phyloP scores from a whole-genome alignment of 495 filamentous ascomycete species.

The Trichoderma reesei region DNA sequence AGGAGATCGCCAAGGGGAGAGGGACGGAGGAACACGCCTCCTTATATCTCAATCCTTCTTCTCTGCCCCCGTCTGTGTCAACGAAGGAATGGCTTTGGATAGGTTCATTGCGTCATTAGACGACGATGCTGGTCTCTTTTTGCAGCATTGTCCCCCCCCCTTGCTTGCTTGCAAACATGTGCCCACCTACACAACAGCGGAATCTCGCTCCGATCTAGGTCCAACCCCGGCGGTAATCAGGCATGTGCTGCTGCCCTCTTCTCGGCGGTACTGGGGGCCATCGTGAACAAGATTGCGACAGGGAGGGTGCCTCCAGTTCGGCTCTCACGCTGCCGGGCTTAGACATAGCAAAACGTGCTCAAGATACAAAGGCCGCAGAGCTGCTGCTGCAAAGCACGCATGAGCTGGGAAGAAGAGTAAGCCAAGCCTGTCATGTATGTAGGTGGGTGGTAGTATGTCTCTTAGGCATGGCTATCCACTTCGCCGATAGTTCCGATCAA shows the following conservation, averaged over 20 bases:
- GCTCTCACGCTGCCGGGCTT: too few species aligned
- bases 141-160: not conserved
- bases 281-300: not conserved
- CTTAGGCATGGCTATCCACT: too few species aligned
- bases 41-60: too few species aligned
- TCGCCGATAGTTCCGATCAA: constrained; percentile 4
- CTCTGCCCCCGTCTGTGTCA: too few species aligned
- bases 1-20: not conserved
- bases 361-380: too few species aligned
- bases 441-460: too few species aligned
- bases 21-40: not conserved
- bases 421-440: too few species aligned
- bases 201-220: constrained; percentile 8
- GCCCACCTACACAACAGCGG: not conserved
- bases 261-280: constrained; percentile 4
- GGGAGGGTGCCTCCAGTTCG: too few species aligned
- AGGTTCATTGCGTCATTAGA: not conserved
- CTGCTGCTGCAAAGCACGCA: too few species aligned
- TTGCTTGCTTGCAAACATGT: too few species aligned
- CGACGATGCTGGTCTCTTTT: not conserved
- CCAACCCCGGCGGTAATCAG: constrained; percentile 1
- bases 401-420: too few species aligned
- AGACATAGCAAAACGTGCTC: not conserved
- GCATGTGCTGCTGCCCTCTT: not conserved
- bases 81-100: not conserved